Evolutionary conservation across 2,329 filamentous ascomycete species (phyloP), one percentile per base, ranked within the genome.

Genomic region (Coniella vitis): DNA sequence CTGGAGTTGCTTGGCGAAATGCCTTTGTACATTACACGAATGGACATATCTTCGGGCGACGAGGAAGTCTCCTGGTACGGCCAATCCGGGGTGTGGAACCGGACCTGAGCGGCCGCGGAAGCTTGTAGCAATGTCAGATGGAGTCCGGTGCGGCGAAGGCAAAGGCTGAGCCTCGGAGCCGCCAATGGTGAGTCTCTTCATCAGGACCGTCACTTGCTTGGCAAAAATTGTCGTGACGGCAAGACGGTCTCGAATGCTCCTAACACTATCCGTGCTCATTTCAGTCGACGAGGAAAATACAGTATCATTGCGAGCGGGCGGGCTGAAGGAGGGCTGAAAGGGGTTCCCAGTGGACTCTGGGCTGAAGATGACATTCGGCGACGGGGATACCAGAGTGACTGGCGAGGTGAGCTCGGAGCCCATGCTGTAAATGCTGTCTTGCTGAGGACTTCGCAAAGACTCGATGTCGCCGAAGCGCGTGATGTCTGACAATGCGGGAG

Each of bases 31-130:
- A 20, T 49, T 16, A 16, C 50, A 52, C 12, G 29, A 31, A 7
- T 39, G 21, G 4, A 53, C 39, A 10, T 58, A 47, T 13, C 46
- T 60, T 43, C 64, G 58, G 7, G 59, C 54, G 29, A 57, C 64
- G 7, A 79, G 60, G 34, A 76, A 75, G 54, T 79, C 74, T 17
- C 75, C 74, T 0, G 76, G 72, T 4, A 79, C 56, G 4, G 69
- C 63, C 42, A 64, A 64, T 5, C 54, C 48, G 13, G 59, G 57
- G 20, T 53, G 52, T 5, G 47, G 49, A 17, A 50, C 41, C 13
- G 50, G 51, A 12, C 40, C 48, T 32, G 34, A 36, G 1, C 45
- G 50, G 1, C 44, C 44, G 17, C 22, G 32, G 17, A 57, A 13
- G 60, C 52, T 69, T 5, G 31, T 19, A 12, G 44, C 14, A 14